These are phyloP conservation scores for Yarrowia sp. DNA, from an alignment of 805 yeast species.

Conservation along the genomic window DNA sequence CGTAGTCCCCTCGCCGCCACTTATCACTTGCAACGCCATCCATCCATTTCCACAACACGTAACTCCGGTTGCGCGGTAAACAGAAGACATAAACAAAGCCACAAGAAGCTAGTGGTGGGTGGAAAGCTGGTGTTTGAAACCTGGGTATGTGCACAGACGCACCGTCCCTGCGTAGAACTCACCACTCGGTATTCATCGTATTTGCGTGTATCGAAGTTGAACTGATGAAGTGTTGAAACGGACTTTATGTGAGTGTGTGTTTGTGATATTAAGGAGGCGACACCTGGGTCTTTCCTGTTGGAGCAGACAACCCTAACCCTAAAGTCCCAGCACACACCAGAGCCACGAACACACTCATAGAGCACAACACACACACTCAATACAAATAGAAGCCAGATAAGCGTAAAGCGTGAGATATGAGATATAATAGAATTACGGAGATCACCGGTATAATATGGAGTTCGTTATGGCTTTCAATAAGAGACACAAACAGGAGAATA, in stretches of 20 bases:
- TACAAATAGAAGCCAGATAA: neutral
- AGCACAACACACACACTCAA: too few relatives aligned
- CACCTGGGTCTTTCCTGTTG: slow-evolving; percentile 34
- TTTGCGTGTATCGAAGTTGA: slow-evolving; percentile 21
- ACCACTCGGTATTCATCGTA: slow-evolving; percentile 26
- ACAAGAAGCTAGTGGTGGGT: neutral
- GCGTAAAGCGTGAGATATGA: slow-evolving; percentile 1
- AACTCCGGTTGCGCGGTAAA: slow-evolving; percentile 15
- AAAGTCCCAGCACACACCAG: slow-evolving; percentile 61
- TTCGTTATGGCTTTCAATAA: too few relatives aligned
- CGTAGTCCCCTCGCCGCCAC: neutral
- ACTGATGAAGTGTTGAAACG: slow-evolving; percentile 26
- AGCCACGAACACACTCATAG: neutral
- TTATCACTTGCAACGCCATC: neutral
- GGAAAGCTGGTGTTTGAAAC: neutral
- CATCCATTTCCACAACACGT: neutral
- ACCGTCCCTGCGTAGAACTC: neutral
- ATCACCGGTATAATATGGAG: neutral
- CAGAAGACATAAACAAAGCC: neutral
- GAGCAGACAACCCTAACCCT: slow-evolving; percentile 45
- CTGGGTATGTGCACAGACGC: too few relatives aligned
- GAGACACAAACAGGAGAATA: too few relatives aligned
- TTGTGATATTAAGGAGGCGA: slow-evolving; percentile 52
- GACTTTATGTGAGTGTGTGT: slow-evolving; percentile 16
- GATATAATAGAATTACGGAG: neutral